phyloP scores from a whole-genome alignment of 2,329 filamentous ascomycete genomes.

The Cryphonectria parasitica region DNA sequence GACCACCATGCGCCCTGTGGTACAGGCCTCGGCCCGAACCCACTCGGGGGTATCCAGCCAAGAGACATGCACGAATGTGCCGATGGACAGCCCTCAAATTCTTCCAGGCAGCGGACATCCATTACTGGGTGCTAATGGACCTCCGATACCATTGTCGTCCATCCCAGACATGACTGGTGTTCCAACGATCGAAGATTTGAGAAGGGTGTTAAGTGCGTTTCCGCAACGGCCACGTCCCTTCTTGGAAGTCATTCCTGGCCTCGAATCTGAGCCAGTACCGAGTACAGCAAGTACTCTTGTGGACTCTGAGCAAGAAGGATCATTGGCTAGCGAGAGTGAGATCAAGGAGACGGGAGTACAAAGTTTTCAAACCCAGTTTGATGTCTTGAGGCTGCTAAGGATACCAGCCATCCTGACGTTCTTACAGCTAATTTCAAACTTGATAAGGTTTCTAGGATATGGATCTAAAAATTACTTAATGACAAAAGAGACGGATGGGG shows the following conservation, averaged over 20 bases:
- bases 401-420: slow-evolving; percentile 6
- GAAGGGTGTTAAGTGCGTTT: neutral
- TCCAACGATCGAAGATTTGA: neutral
- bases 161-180: neutral
- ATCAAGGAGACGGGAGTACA: neutral
- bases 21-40: neutral
- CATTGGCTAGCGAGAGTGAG: neutral
- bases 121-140: neutral
- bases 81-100: neutral
- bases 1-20: neutral
- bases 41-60: neutral
- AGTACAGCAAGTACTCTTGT: neutral
- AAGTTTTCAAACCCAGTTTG: neutral
- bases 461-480: neutral
- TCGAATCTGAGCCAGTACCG: neutral
- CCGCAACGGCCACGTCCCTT: neutral
- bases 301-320: neutral
- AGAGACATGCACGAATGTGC: neutral
- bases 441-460: slow-evolving; percentile 3
- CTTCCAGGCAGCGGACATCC: neutral
- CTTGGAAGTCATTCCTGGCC: neutral
- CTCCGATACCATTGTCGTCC: neutral
- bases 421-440: slow-evolving; percentile 4
- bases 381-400: slow-evolving; percentile 4
- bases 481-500: too few relatives aligned